Base-by-base conservation (phyloP, 2,329 filamentous ascomycete species). In the Atkinsonella texensis region DNA sequence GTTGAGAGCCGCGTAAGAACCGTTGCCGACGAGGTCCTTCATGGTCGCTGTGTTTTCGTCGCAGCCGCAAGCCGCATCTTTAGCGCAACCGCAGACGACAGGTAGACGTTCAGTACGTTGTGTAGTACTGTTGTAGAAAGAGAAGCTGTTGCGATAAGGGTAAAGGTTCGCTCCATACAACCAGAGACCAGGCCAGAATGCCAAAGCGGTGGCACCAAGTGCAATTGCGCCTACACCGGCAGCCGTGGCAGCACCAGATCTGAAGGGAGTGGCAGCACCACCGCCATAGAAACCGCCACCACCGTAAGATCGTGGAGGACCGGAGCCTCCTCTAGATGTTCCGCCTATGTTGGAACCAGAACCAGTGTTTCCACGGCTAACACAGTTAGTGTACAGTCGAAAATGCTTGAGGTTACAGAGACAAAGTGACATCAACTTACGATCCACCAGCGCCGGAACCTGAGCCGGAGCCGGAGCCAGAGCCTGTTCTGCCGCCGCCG, bases 281-380 rank as follows among this genome's bases (percentile, higher is more conserved):
- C 84, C 84, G 39, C 77, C 76, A 61, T 89, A 89, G 65, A 76
- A 86, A 49, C 63, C 59, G 8, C 83, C 82, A 39, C 81, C 80
- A 44, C 80, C 83, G 59, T 76, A 88, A 1, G 61, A 54, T 3
- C 79, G 80, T 15, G 69, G 59, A 1, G 75, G 68, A 15, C 84
- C 83, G 49, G 75, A 77, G 53, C 84, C 83, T 7, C 71, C 67
- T 4, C 67, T 72, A 3, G 83, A 83, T 9, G 66, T 62, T 47
- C 79, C 79, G 57, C 79, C 79, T 0, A 59, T 33, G 53, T 70
- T 74, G 48, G 67, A 71, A 40, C 40, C 52, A n/a, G 56, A 28
- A 4, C 50, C 49, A 18, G 59, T 59, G 51, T 61, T 64, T 32
- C 63, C 60, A 51, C 65, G 62, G 35, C 68, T 65, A 11, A 33